phyloP scores from a whole-genome alignment of 768 basidiomycete genomes.

The Tricholomella constricta region DNA sequence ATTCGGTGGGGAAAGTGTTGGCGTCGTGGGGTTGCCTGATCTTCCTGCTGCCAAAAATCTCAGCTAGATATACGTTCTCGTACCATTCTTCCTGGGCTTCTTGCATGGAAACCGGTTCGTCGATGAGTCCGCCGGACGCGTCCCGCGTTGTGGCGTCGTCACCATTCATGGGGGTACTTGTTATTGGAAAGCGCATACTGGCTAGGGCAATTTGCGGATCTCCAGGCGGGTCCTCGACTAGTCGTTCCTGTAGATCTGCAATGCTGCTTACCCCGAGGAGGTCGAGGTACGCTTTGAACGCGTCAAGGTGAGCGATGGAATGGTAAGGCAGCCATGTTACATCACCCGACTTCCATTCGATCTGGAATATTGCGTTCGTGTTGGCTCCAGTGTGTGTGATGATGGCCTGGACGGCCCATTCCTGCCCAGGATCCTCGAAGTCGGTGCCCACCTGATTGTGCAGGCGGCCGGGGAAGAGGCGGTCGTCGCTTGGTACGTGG shows the following conservation, averaged over 20 bases:
- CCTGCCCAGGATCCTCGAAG: not conserved
- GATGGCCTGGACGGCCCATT: constrained; percentile 18
- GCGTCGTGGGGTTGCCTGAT: no score
- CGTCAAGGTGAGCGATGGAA: constrained; percentile 19
- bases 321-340: constrained; percentile 26
- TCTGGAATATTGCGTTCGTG: constrained; percentile 7
- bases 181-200: not conserved
- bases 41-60: no score
- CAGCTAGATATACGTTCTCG: no score
- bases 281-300: constrained; percentile 28
- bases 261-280: constrained; percentile 17
- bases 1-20: no score
- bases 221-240: not conserved
- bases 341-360: constrained; percentile 18
- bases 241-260: not conserved
- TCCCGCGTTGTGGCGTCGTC: no score
- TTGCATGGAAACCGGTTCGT: not conserved
- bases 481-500: not conserved
- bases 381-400: constrained; percentile 7
- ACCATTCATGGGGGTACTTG: no score
- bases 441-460: constrained; percentile 11
- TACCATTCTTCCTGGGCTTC: no score
- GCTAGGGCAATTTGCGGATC: not conserved
- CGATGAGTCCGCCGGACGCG: no score
- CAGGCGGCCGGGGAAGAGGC: constrained; percentile 28